Percentiles rank a stretch among this genome's conserved stretches.
phyloP scores from a whole-genome alignment of 176 grass and related monocot species.

The Phoenix roebelenii region DNA sequence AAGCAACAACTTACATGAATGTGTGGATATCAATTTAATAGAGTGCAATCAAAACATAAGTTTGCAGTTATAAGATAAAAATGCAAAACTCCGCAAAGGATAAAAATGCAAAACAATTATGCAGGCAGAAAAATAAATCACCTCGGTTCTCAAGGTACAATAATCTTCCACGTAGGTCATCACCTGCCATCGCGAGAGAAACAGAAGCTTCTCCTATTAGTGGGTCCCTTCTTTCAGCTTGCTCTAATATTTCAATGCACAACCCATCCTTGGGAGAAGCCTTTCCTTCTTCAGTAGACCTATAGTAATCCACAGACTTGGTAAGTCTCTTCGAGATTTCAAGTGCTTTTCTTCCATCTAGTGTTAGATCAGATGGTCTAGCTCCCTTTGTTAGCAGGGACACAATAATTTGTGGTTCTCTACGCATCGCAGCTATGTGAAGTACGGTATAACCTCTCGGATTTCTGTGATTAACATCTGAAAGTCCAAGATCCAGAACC shows the following conservation, averaged over 20 bases:
- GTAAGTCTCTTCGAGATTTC: conserved; percentile 68
- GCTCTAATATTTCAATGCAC: conserved; percentile 75
- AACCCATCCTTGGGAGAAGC: conserved; percentile 43
- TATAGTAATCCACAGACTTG: conserved; percentile 36
- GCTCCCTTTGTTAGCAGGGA: conserved; percentile 94
- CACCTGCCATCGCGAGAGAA: conserved; percentile 57
- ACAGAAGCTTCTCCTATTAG: conserved; percentile 63
- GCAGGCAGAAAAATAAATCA: conserved; percentile 11
- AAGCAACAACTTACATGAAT: too few species aligned
- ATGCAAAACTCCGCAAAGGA: too few species aligned
- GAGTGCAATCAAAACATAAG: background rate
- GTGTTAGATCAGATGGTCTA: conserved; percentile 48
- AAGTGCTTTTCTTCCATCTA: conserved; percentile 73
- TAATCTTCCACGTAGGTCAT: conserved; percentile 37
- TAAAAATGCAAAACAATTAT: background rate
- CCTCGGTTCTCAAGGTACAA: conserved; percentile 91
- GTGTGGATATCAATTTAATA: too few species aligned
- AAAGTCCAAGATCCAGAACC: conserved; percentile 64
- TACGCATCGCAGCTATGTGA: conserved; percentile 61
- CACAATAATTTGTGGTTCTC: conserved; percentile 83
- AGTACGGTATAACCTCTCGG: conserved; percentile 79
- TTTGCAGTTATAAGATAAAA: background rate
- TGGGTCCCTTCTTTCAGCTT: conserved; percentile 62
- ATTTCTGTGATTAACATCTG: conserved; percentile 82
- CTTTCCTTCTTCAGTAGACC: conserved; percentile 38